These are phyloP conservation scores for Penicillium thymicola DNA, from an alignment of 2,329 filamentous ascomycete genomes.

Conservation along the genomic window DNA sequence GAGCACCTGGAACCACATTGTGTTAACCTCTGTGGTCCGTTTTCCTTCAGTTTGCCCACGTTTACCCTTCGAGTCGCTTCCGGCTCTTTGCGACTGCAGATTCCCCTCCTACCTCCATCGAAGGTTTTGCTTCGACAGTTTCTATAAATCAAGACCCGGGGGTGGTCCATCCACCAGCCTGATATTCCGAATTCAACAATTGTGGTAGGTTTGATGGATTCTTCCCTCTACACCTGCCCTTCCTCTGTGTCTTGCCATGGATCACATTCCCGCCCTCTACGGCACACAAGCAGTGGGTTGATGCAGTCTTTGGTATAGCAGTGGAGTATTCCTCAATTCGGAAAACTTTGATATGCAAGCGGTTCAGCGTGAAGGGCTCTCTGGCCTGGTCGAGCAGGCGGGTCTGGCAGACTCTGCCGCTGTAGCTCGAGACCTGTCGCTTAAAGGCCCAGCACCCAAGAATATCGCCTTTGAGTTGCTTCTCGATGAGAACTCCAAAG, in stretches of 20 bases:
- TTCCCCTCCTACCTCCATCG: conserved; percentile 34
- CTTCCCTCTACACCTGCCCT: conserved; percentile 26
- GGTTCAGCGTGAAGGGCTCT: conserved; percentile 34
- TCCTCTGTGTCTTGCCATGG: conserved; percentile 26
- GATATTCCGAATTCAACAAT: conserved; percentile 26
- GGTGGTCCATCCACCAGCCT: conserved; percentile 31
- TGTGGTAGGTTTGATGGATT: conserved; percentile 40
- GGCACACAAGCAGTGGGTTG: conserved; percentile 33
- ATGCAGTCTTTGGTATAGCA: conserved; percentile 33
- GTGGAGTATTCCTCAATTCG: conserved; percentile 28
- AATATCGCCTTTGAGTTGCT: conserved; percentile 64
- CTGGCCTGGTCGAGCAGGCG: conserved; percentile 33
- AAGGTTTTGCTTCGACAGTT: conserved; percentile 22
- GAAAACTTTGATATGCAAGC: conserved; percentile 34
- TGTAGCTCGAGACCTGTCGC: conserved; percentile 36
- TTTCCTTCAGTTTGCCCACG: conserved; percentile 27
- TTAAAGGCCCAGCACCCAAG: conserved; percentile 48
- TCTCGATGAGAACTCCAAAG: conserved; percentile 55
- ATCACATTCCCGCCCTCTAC: conserved; percentile 22
- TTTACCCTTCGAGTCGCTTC: conserved; percentile 33
- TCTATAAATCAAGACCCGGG: conserved; percentile 30
- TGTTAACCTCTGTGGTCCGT: conserved; percentile 25
- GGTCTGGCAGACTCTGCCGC: conserved; percentile 23
- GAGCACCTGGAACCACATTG: conserved; percentile 16
- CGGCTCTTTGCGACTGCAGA: conserved; percentile 37